Conservation (phyloP, 2,329 filamentous ascomycete species). For the Neoarthrinium moseri region DNA sequence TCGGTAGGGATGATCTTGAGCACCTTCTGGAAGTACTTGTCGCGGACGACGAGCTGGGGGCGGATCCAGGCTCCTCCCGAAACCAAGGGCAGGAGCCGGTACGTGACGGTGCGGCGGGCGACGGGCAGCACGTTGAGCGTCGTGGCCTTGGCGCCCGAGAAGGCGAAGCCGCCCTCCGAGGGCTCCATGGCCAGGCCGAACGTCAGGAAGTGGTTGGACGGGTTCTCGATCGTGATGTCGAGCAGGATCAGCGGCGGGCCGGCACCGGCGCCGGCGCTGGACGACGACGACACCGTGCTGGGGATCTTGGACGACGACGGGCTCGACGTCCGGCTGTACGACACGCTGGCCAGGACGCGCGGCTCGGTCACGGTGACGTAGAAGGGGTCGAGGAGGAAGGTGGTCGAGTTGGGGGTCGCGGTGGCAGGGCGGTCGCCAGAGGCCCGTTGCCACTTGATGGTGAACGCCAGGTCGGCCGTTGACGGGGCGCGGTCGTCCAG, state of each 20-base stretch:
- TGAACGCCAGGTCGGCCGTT: slow-evolving; percentile 71
- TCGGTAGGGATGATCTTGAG: slow-evolving; percentile 78
- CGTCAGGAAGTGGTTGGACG: slow-evolving; percentile 89
- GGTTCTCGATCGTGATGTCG: slow-evolving; percentile 78
- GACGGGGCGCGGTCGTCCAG: slow-evolving; percentile 81
- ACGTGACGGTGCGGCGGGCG: slow-evolving; percentile 71
- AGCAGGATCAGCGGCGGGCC: slow-evolving; percentile 39
- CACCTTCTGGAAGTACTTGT: slow-evolving; percentile 92
- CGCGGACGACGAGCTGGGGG: slow-evolving; percentile 74
- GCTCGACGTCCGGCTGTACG: slow-evolving; percentile 36
- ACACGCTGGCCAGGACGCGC: slow-evolving; percentile 68
- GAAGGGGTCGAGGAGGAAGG: slow-evolving; percentile 75
- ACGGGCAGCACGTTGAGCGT: slow-evolving; percentile 81
- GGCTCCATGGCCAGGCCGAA: slow-evolving; percentile 93
- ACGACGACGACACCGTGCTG: too few relatives aligned
- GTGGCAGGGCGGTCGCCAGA: slow-evolving; percentile 12
- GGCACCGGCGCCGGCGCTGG: slow-evolving; percentile 19
- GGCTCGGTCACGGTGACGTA: slow-evolving; percentile 81
- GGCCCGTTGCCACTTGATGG: slow-evolving; percentile 73
- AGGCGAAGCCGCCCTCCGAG: slow-evolving; percentile 85
- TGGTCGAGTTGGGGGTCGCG: slow-evolving; percentile 56
- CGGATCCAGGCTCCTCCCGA: slow-evolving; percentile 60
- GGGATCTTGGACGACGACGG: too few relatives aligned
- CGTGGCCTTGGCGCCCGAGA: slow-evolving; percentile 81
- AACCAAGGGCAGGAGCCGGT: slow-evolving; percentile 68